Conservation (phyloP, 257 asterid genomes). For the Craterostigma plantagineum region DNA sequence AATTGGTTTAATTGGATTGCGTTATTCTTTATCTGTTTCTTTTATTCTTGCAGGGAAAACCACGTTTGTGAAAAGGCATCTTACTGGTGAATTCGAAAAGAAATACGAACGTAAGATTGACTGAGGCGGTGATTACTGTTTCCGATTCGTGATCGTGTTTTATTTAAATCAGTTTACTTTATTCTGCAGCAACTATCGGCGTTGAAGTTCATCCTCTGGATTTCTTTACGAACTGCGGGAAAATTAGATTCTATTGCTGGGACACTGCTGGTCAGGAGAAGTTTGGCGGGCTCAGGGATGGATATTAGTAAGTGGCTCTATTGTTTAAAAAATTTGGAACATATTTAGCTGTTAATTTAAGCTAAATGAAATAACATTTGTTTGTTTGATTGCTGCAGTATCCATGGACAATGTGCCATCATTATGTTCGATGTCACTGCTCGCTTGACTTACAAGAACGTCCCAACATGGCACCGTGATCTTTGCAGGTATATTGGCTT, state of each 20-base stretch:
- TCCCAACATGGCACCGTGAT: too few species aligned
- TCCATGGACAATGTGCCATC: constrained; percentile 93
- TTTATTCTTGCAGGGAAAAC: constrained; percentile 39
- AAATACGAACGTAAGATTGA: constrained; percentile 63
- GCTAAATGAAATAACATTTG: background rate
- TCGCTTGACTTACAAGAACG: too few species aligned
- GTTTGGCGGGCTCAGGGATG: constrained; percentile 91
- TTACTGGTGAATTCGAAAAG: constrained; percentile 89
- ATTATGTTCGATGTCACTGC: too few species aligned
- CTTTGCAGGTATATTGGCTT: constrained; percentile 50
- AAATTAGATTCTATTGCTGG: constrained; percentile 75
- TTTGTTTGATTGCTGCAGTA: constrained; percentile 24
- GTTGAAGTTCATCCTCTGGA: constrained; percentile 88
- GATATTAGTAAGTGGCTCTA: constrained; percentile 54
- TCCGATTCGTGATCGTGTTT: background rate
- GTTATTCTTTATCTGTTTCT: too few species aligned
- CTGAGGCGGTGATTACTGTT: background rate
- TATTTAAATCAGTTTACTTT: background rate
- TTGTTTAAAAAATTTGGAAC: background rate
- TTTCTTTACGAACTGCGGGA: constrained; percentile 69
- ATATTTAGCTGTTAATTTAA: background rate
- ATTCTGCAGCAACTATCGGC: constrained; percentile 58
- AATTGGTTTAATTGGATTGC: too few species aligned
- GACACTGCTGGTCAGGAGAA: constrained; percentile 97
- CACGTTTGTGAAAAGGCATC: constrained; percentile 82